Conservation (phyloP, 1,284 basidiomycete genomes). For the Ceratobasidium sp. region DNA sequence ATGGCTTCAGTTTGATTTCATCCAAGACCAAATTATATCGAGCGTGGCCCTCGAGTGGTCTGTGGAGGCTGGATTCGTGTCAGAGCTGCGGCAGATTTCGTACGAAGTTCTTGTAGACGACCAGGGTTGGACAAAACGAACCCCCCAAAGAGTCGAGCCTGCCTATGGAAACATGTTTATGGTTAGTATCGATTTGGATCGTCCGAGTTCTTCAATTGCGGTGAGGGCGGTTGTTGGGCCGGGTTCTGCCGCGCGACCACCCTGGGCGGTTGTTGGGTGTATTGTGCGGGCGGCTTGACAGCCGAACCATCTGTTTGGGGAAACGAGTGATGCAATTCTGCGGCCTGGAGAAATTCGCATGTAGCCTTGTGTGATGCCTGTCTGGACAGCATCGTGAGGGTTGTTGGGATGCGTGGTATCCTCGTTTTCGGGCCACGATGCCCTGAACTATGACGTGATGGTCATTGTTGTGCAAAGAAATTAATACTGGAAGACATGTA, state of each 20-base stretch:
- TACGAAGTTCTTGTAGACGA: background rate
- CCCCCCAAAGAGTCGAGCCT: background rate
- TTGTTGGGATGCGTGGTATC: background rate
- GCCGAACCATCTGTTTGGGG: constrained; percentile 2
- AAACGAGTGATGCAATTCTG: background rate
- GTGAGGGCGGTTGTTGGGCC: background rate
- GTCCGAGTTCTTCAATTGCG: background rate
- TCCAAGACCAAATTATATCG: background rate
- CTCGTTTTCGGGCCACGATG: constrained; percentile 26
- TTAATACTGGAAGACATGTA: too few species aligned
- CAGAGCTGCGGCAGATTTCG: background rate
- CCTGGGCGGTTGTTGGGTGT: constrained; percentile 19
- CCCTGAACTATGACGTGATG: constrained; percentile 7
- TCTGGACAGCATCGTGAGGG: background rate
- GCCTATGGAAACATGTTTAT: background rate
- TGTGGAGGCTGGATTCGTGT: background rate
- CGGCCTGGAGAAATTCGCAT: too few species aligned
- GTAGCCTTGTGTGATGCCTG: background rate
- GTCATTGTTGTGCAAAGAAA: background rate
- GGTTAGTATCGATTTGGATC: background rate
- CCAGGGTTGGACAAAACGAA: background rate
- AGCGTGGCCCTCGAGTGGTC: background rate
- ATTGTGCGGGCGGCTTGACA: background rate
- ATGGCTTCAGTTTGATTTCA: constrained; percentile 27
- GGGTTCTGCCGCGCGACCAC: background rate